Conservation (phyloP, 2,329 filamentous ascomycete genomes). For the Xylariaceae sp. region DNA sequence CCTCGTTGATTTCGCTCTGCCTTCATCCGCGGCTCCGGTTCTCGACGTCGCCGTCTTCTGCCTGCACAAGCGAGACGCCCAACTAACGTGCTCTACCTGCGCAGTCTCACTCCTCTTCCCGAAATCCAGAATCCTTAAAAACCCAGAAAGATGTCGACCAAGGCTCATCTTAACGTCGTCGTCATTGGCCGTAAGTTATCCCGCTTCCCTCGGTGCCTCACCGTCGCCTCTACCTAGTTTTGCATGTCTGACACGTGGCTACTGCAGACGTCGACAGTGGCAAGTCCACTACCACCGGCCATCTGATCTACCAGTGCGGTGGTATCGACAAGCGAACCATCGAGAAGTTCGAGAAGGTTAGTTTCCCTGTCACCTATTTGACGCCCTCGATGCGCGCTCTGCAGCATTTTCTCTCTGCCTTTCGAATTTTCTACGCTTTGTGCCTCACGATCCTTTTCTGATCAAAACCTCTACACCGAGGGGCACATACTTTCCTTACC, state of each 20-base stretch:
- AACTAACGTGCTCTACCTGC: slow-evolving; percentile 8
- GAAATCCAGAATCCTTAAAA: slow-evolving; percentile 35
- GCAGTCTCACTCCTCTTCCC: slow-evolving; percentile 14
- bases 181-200: slow-evolving; percentile 65
- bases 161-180: slow-evolving; percentile 95
- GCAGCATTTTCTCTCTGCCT: slow-evolving; percentile 24
- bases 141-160: slow-evolving; percentile 42
- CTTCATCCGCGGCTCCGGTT: not conserved
- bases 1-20: not conserved
- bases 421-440: slow-evolving; percentile 1
- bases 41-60: not conserved
- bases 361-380: slow-evolving; percentile 31
- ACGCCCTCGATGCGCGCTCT: slow-evolving; percentile 25
- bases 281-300: slow-evolving; percentile 60
- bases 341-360: slow-evolving; percentile 99
- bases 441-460: slow-evolving; percentile 8
- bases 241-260: slow-evolving; percentile 9
- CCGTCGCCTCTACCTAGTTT: not conserved
- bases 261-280: slow-evolving; percentile 40
- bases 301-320: slow-evolving; percentile 99
- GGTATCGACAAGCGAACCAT: slow-evolving; percentile 99
- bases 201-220: not conserved
- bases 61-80: not conserved
- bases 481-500: slow-evolving; percentile 32
- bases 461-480: slow-evolving; percentile 25